Conservation (phyloP, 2,329 filamentous ascomycete genomes). For the Colletotrichum salicis region DNA sequence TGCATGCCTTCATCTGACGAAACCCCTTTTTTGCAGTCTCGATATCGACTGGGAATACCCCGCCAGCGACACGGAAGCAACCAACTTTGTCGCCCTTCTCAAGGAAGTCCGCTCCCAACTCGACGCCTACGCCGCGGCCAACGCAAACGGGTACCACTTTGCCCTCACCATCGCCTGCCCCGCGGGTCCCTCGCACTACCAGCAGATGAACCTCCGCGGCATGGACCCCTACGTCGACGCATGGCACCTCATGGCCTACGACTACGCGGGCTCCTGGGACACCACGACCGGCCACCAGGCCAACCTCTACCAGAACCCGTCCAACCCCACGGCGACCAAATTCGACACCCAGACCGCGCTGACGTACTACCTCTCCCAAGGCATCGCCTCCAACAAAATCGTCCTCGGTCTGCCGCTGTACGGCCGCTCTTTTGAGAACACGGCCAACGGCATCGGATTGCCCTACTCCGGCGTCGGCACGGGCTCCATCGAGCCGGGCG, state of each 20-base stretch:
- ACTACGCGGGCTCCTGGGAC: slow-evolving; percentile 77
- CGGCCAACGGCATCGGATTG: slow-evolving; percentile 70
- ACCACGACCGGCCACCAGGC: slow-evolving; percentile 72
- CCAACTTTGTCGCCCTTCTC: slow-evolving; percentile 55
- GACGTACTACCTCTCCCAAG: slow-evolving; percentile 67
- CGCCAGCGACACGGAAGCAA: slow-evolving; percentile 48
- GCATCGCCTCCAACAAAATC: slow-evolving; percentile 72
- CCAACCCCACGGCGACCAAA: slow-evolving; percentile 68
- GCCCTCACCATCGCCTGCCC: slow-evolving; percentile 62
- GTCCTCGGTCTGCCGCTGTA: slow-evolving; percentile 83
- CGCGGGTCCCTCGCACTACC: slow-evolving; percentile 60
- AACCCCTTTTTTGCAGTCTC: slow-evolving; percentile 44
- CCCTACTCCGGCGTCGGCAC: slow-evolving; percentile 71
- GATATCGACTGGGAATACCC: slow-evolving; percentile 70
- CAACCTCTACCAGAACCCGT: slow-evolving; percentile 69
- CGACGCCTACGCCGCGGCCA: slow-evolving; percentile 51
- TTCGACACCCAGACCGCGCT: slow-evolving; percentile 76
- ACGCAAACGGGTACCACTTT: slow-evolving; percentile 58
- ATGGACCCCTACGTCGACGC: slow-evolving; percentile 69
- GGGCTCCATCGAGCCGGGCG: slow-evolving; percentile 67
- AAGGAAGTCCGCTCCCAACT: slow-evolving; percentile 55
- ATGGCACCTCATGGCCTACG: slow-evolving; percentile 75
- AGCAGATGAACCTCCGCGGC: slow-evolving; percentile 59
- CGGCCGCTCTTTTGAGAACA: slow-evolving; percentile 78
- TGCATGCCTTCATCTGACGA: neutral